Base-by-base conservation (phyloP, 1,139 yeast species). In the Tardiomyces depauwii region DNA sequence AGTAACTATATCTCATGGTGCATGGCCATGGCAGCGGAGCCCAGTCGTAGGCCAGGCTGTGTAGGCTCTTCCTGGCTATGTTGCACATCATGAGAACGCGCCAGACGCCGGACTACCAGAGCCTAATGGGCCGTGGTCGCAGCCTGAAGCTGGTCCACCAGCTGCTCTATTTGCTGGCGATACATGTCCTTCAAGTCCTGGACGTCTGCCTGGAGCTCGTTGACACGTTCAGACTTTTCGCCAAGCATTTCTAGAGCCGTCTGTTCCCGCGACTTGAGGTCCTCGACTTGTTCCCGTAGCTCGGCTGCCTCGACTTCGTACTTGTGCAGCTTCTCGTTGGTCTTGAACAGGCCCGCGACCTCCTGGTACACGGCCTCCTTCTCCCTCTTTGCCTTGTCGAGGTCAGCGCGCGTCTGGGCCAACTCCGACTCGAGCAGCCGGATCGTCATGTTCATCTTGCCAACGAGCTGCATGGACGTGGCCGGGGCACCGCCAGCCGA, bases 201-300 rank as follows among this genome's bases (percentile, higher is more conserved):
- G 14, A 93, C 91, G 59, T 91, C 99, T 3, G 95, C 95, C 53
- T 73, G 73, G 45, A 93, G 70, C 63, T 91, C 98, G 47, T 81
- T 85, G 6, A 86, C 91, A 53, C 73, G 74, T 61, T 93, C 98
- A 13, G 88, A 76, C 60, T 89, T 88, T 57, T 89, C 96, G 4
- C 96, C 96, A 18, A 89, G 72, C 52, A 87, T 64, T 55, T 82
- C 86, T 50, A 89, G 66, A 50, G 91, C 77, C 2, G 81, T 74
- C 47, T 78, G 80, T 49, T 74, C 69, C 23, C 73, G 57, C 2
- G 56, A 56, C n/a, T 68, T 61, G 44, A 77, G 64, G 2, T 61
- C 63, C 1, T 59, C 64, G 4, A 77, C 59, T 44, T 73, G 68
- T 2, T 49, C 49, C 42, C 70, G 64, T 28, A 78, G 61, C 11